phyloP scores from a whole-genome alignment of 495 filamentous ascomycete species.

The Chaetomium tenue region DNA sequence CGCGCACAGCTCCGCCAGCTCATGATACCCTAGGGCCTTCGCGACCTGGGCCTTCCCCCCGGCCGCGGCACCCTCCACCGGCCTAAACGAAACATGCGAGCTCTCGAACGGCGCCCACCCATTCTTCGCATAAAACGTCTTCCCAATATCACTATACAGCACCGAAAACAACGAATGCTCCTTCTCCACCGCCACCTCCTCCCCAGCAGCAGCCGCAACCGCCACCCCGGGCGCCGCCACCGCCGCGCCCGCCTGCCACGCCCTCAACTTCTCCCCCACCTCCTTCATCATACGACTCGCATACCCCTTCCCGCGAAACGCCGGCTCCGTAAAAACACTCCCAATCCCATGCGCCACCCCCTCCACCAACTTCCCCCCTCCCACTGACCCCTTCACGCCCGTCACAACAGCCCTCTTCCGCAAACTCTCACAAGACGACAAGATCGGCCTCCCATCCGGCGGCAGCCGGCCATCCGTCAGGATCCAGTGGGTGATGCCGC shows the following conservation, averaged over 20 bases:
- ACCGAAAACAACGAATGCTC: constrained; percentile 58
- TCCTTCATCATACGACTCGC: constrained; percentile 61
- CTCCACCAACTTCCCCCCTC: constrained; percentile 54
- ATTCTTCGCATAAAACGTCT: constrained; percentile 77
- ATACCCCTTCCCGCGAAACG: constrained; percentile 74
- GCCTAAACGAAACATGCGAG: constrained; percentile 64
- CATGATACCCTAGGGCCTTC: constrained; percentile 46
- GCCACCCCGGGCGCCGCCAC: constrained; percentile 32
- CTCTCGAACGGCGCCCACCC: constrained; percentile 78
- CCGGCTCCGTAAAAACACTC: constrained; percentile 77
- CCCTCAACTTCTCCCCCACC: constrained; percentile 39
- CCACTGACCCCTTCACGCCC: constrained; percentile 59
- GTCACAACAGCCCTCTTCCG: constrained; percentile 63
- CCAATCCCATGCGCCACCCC: constrained; percentile 76
- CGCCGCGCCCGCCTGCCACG: constrained; percentile 40
- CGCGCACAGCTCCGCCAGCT: constrained; percentile 57
- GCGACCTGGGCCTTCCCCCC: constrained; percentile 24
- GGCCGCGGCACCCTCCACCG: constrained; percentile 33
- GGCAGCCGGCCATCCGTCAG: constrained; percentile 59
- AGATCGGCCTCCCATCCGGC: constrained; percentile 57
- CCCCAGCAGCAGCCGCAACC: constrained; percentile 31
- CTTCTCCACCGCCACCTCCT: constrained; percentile 33
- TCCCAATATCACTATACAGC: constrained; percentile 93
- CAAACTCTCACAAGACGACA: constrained; percentile 81
- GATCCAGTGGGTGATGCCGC: constrained; percentile 81